phyloP scores from a whole-genome alignment of 352 stramenopile species.

The Globisporangium acanthophoron region DNA sequence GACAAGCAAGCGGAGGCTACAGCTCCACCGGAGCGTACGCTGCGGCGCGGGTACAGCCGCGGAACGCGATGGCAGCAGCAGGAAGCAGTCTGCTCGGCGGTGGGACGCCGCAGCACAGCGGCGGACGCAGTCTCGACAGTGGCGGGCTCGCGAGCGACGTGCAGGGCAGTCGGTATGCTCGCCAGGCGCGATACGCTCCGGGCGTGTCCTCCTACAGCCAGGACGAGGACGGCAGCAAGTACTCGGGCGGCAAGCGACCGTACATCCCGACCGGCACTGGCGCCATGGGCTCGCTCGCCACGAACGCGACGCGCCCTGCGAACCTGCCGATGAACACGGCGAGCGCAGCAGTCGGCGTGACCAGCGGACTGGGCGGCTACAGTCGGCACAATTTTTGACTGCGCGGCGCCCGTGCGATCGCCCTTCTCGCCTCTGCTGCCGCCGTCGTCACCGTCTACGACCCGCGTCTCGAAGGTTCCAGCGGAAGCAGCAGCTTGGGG shows the following conservation, averaged over 20 bases:
- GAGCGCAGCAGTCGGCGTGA: conserved; percentile 45
- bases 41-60: conserved; percentile 36
- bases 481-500: not conserved
- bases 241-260: conserved; percentile 44
- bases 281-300: conserved; percentile 10
- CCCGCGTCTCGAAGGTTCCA: not conserved
- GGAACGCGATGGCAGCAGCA: conserved; percentile 69
- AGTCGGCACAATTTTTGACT: conserved; percentile 76
- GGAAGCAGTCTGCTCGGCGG: conserved; percentile 59
- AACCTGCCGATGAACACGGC: conserved; percentile 23
- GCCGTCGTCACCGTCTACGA: not conserved
- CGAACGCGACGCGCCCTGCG: conserved; percentile 12
- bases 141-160: conserved; percentile 32
- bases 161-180: conserved; percentile 68
- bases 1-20: conserved; percentile 19
- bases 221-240: conserved; percentile 48
- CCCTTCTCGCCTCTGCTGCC: not conserved
- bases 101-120: conserved; percentile 41
- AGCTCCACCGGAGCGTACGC: conserved; percentile 24
- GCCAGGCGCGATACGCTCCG: conserved; percentile 72
- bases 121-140: conserved; percentile 41
- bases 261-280: conserved; percentile 34
- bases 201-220: conserved; percentile 40
- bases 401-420: no score
- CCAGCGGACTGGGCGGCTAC: conserved; percentile 48